phyloP scores from a whole-genome alignment of 176 grass and related monocot species.

The Puya raimondii region DNA sequence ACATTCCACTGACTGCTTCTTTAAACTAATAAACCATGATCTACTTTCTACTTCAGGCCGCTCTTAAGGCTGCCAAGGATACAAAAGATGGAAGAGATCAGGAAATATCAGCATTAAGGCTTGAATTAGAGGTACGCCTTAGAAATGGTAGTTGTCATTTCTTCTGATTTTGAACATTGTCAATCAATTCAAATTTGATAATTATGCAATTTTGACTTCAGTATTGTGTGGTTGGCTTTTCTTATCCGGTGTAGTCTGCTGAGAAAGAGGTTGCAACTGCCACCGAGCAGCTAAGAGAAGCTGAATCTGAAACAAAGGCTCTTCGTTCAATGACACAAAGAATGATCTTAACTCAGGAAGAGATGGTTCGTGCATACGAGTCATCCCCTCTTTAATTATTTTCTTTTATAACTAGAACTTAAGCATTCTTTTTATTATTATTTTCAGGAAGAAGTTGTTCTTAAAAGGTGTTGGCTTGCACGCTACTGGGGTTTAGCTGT shows the following conservation, averaged over 20 bases:
- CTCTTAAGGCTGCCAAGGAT: slow-evolving; percentile 68
- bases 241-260: slow-evolving; percentile 43
- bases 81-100: slow-evolving; percentile 78
- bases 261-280: slow-evolving; percentile 58
- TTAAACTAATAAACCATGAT: neutral
- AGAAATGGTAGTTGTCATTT: neutral
- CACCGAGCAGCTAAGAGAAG: slow-evolving; percentile 72
- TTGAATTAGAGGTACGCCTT: slow-evolving; percentile 69
- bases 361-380: slow-evolving; percentile 58
- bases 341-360: slow-evolving; percentile 94
- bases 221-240: slow-evolving; percentile 11
- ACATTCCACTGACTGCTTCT: neutral
- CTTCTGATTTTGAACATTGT: neutral
- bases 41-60: slow-evolving; percentile 36
- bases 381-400: slow-evolving; percentile 17
- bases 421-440: slow-evolving; percentile 13
- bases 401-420: slow-evolving; percentile 3
- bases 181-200: neutral
- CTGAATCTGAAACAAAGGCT: slow-evolving; percentile 60
- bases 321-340: slow-evolving; percentile 82
- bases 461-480: slow-evolving; percentile 99
- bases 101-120: slow-evolving; percentile 58
- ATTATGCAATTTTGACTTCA: neutral
- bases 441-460: slow-evolving; percentile 91
- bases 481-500: slow-evolving; percentile 98